Evolutionary conservation across 345 rosid genomes (phyloP), one percentile per base, ranked within the genome.

Genomic region (Cochlearia excelsa): DNA sequence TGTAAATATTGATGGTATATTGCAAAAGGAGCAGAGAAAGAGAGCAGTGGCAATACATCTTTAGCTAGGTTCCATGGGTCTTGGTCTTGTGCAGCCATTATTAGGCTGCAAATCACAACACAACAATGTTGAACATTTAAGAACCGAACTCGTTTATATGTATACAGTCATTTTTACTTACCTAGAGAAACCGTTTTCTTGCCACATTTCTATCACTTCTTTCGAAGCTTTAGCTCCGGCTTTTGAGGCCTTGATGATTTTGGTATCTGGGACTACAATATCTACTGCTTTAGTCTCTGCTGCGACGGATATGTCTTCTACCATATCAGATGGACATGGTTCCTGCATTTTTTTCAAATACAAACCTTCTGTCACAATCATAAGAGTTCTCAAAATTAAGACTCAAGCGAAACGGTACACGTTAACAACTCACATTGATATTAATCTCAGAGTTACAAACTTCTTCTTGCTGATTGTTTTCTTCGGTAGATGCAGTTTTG

Each of bases 1-100:
- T 87, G 94, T 61, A 90, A 81, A 81, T 85, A 84, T 67, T 89
- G 97, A 71, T 93, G 99, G 67, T 89, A 87, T 28, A 89, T 85
- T 45, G 88, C 97, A 55, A 89, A 87, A 9, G 96, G 95, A 54
- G 97, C 95, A 26, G 99, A 93, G 74, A 75, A 78, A 7, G 95
- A 77, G 50, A 84, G 73, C 47, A 85, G 83, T 27, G 97, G 96
- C 70, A 89, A 67, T 40, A 85, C 77, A 71, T 80, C 89, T 72
- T 89, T 85, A 40, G 78, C 70, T 28, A 78, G 51, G 57, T 46
- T 79, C 92, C 97, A 89, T 33, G 87, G 73, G 69, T 87, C 99
- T 57, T 79, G 61, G 61, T 89, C 94, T 6, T 95, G 95, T 34
- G 96, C 95, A 29, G 91, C 97, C 55, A 93, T 73, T 9, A 93